Conservation (phyloP, 129 eudicot genomes). For the Apium graveolens region DNA sequence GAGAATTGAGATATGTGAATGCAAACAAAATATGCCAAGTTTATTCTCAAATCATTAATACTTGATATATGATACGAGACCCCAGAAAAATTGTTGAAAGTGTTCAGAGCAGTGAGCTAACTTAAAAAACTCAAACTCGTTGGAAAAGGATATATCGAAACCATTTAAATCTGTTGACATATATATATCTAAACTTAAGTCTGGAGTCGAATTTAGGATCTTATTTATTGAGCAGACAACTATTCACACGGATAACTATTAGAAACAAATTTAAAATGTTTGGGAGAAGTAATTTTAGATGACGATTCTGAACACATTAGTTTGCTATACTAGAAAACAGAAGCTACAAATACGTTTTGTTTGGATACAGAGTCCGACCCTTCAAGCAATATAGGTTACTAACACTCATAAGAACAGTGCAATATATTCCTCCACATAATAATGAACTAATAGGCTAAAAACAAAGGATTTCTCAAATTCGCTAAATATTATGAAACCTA, state of each 20-base stretch:
- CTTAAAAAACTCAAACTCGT: background rate
- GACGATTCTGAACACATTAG: background rate
- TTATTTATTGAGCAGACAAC: background rate
- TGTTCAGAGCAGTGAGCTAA: background rate
- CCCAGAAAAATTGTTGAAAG: background rate
- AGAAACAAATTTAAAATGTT: background rate
- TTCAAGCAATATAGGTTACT: background rate
- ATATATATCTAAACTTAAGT: background rate
- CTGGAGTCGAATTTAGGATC: background rate
- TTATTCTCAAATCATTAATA: background rate
- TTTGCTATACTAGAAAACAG: background rate
- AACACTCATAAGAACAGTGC: background rate
- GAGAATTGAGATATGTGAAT: conserved; percentile 14
- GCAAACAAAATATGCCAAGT: conserved; percentile 4
- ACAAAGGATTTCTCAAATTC: background rate
- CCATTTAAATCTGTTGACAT: background rate
- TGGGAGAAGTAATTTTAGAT: background rate
- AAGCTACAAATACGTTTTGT: background rate
- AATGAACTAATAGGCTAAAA: background rate
- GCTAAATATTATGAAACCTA: background rate
- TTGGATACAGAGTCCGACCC: background rate
- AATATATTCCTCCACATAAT: background rate
- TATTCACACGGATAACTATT: background rate
- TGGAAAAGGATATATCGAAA: background rate
- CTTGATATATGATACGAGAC: background rate